Evolutionary conservation across 2,329 filamentous ascomycete species (phyloP), one percentile per base, ranked within the genome.

Genomic region (Gliomastix tumulicola): DNA sequence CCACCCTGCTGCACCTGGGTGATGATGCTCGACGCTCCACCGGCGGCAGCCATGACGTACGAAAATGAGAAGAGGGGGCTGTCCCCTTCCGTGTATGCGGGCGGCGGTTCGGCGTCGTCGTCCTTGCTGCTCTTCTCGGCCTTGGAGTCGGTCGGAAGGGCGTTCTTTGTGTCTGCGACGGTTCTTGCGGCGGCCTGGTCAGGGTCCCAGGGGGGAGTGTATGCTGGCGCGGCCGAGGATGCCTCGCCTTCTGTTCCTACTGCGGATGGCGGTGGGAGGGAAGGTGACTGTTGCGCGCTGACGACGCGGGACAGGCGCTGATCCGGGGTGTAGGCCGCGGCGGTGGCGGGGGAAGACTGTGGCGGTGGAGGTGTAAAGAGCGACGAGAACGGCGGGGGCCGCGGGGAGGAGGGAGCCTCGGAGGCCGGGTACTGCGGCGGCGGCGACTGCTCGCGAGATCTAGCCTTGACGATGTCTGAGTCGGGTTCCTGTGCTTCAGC

Each of bases 1-100:
- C 84, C 89, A 47, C 84, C 84, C 65, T 98, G 92, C 59, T 94
- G 89, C 51, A 98, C 92, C 69, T 98, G 92, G 65, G 92, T 98
- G 68, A 98, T 94, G 59, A 98, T 95, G 77, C 92, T 97, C 69
- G 89, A 84, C 51, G 89, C 86, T 68, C 89, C 90, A 73, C 90
- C 90, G 66, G 90, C 89, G 60, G 88, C 86, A 66, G 92, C 89
- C 92, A 98, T 98, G 60, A 95, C 79, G 77, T 94, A 98, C 51
- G 84, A 82, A 57, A 98, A 98, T 40, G 88, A 87, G 42, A 84
- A 76, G 59, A 98, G 79, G 44, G 92, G 92, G 68, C 88, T 96
- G 43, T 81, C 84, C 52, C 90, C 89, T 77, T 97, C 90, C 49
- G 86, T 88, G 62, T 98, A 98, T 39, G 92, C 90, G 40, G 92